These are phyloP conservation scores for Ulvella scutata DNA, from an alignment of 139 green algal genomes.

Conservation along the genomic window DNA sequence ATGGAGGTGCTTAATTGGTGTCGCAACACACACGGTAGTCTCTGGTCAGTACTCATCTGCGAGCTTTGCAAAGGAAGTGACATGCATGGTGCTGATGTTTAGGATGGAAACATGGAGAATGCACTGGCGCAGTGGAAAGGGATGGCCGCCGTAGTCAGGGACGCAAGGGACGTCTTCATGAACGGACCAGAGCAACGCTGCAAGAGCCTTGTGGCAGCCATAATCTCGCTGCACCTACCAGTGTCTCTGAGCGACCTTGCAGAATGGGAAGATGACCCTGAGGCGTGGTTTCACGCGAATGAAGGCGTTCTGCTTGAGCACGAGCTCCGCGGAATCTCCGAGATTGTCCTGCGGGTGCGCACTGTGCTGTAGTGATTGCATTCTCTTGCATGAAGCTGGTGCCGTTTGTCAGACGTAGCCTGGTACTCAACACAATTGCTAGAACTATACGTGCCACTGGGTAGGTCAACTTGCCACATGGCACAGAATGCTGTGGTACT, in stretches of 20 bases:
- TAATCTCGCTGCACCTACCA: slow-evolving; percentile 30
- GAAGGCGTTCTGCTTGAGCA: slow-evolving; percentile 40
- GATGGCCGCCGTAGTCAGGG: slow-evolving; percentile 14
- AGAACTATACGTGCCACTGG: too few species aligned
- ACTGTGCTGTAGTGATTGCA: neutral
- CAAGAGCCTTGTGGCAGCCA: slow-evolving; percentile 13
- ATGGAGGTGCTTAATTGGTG: too few species aligned
- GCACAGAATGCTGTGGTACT: too few species aligned
- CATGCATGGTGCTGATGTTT: neutral
- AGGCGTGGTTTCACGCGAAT: slow-evolving; percentile 55
- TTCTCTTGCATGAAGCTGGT: too few species aligned
- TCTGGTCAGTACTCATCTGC: too few species aligned
- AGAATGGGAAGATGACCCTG: slow-evolving; percentile 37
- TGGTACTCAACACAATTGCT: too few species aligned
- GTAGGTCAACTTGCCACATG: too few species aligned
- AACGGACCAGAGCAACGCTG: slow-evolving; percentile 4
- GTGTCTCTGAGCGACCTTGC: slow-evolving; percentile 47
- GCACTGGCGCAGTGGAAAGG: slow-evolving; percentile 8
- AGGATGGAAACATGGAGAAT: slow-evolving; percentile 5
- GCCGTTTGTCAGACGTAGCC: too few species aligned
- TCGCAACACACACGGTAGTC: too few species aligned
- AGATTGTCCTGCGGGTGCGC: slow-evolving; percentile 38
- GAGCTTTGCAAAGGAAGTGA: too few species aligned
- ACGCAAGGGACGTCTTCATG: slow-evolving; percentile 22
- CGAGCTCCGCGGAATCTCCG: slow-evolving; percentile 40